A percentile compares a stretch with the other conserved stretches of the same genome.
phyloP scores from a whole-genome alignment of 208 protist species.

The Acanthamoeba sp. region DNA sequence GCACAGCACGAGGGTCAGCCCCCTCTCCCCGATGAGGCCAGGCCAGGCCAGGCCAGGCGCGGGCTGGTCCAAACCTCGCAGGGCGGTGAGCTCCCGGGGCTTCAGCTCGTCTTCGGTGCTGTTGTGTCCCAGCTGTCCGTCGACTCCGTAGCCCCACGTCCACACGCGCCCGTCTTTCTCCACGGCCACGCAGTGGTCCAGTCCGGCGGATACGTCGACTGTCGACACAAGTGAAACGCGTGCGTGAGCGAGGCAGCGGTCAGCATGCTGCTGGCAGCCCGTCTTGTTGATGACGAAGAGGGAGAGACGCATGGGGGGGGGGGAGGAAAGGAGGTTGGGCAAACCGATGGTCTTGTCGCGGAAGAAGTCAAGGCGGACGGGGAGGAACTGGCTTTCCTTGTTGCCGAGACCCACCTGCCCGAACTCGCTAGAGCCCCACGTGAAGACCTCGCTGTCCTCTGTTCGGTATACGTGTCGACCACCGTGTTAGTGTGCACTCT shows the following conservation, averaged over 20 bases:
- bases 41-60: too few species aligned
- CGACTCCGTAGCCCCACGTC: background rate
- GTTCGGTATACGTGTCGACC: background rate
- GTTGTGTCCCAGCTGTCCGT: slow-evolving; percentile 38
- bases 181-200: background rate
- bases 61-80: background rate
- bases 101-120: background rate
- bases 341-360: slow-evolving; percentile 4
- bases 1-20: background rate
- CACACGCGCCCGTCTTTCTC: background rate
- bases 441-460: background rate
- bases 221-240: background rate
- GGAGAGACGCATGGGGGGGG: background rate
- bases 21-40: too few species aligned
- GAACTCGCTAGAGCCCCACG: background rate
- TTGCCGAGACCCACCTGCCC: background rate
- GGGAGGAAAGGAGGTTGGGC: background rate
- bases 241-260: too few species aligned
- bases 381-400: background rate
- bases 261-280: background rate
- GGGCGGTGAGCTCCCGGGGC: background rate
- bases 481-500: background rate
- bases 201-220: background rate
- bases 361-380: background rate
- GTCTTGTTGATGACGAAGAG: too few species aligned